Percentiles rank a stretch among this genome's conserved stretches.
Evolutionary conservation across 2,329 filamentous ascomycete species (phyloP).

Genomic region (Aspergillus nomiae): DNA sequence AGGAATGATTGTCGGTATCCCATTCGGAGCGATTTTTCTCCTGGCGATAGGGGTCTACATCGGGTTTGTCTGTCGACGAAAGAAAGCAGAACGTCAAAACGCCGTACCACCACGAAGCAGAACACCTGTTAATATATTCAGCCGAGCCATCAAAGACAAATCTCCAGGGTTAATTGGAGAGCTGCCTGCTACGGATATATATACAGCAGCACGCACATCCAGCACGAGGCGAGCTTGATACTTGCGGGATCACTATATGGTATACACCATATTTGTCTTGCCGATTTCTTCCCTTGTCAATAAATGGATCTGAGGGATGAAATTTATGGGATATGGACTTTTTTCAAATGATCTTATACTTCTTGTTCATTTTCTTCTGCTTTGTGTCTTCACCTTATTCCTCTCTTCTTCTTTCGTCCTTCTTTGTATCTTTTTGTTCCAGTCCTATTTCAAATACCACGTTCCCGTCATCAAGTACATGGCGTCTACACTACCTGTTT

Average conservation of each 20-base stretch:
- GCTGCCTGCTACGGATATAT: background rate
- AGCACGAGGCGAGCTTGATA: background rate
- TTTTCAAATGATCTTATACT: too few species aligned
- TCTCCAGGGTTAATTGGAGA: background rate
- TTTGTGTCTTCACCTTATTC: too few species aligned
- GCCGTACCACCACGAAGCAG: background rate
- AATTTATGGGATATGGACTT: too few species aligned
- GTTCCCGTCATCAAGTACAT: too few species aligned
- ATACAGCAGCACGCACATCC: background rate
- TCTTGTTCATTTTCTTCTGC: too few species aligned
- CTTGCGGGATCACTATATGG: too few species aligned
- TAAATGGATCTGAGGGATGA: accelerated
- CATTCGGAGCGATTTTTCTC: background rate
- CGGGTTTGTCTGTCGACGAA: background rate
- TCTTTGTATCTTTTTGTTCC: too few species aligned
- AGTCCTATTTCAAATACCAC: too few species aligned
- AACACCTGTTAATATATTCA: background rate
- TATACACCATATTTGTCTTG: too few species aligned
- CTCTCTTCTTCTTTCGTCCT: too few species aligned
- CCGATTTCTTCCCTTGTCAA: too few species aligned
- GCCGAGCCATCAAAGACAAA: background rate
- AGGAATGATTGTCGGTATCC: background rate
- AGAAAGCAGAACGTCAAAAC: background rate
- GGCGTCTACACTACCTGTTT: too few species aligned
- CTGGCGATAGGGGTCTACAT: background rate